These are phyloP conservation scores for Fraxinus sp. DNA, from an alignment of 305 asterid genomes.

Conservation along the genomic window DNA sequence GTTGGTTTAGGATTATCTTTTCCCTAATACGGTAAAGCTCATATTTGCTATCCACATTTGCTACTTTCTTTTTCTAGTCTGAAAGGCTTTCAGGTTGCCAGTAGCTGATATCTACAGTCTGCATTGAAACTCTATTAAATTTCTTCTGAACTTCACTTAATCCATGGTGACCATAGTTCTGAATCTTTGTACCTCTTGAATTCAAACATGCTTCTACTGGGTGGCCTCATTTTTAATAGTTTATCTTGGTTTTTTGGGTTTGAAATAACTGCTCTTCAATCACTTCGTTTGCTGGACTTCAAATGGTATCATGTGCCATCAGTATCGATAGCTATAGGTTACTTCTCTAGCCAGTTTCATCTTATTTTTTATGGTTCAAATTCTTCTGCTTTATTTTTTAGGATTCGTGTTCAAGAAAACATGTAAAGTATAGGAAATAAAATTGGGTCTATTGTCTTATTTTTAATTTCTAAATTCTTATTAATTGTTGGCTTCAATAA, in stretches of 20 bases:
- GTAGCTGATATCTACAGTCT: neutral
- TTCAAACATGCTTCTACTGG: neutral
- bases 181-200: neutral
- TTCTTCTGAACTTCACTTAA: neutral
- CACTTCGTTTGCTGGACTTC: conserved; percentile 16
- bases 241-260: conserved; percentile 1
- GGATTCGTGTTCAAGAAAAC: neutral
- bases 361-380: neutral
- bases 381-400: conserved; percentile 13
- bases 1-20: neutral
- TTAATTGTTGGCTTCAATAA: conserved; percentile 27
- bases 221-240: neutral
- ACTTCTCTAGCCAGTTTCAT: conserved; percentile 12
- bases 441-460: neutral
- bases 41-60: neutral
- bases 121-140: neutral
- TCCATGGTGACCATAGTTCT: neutral
- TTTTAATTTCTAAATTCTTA: conserved; percentile 12
- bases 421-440: neutral
- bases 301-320: conserved; percentile 1
- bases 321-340: neutral
- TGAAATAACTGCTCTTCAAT: neutral
- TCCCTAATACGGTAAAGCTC: neutral
- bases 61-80: neutral
- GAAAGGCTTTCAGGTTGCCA: neutral